Conservation (phyloP, 2,329 filamentous ascomycete genomes). For the Fusarium piperis region DNA sequence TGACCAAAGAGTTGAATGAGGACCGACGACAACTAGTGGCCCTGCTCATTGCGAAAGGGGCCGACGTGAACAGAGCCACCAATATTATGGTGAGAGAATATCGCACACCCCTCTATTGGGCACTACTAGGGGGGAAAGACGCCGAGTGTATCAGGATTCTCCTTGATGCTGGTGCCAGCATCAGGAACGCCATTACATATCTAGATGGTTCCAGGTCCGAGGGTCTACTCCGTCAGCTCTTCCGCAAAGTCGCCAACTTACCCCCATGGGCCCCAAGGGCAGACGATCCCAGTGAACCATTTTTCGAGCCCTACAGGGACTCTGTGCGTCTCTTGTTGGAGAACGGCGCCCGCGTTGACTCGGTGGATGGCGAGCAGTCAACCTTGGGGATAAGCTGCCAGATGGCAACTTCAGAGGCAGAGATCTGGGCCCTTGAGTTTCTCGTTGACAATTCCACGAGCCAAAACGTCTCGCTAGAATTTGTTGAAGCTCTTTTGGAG, state of each 20-base stretch:
- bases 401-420: background rate
- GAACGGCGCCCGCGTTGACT: background rate
- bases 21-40: background rate
- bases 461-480: background rate
- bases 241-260: background rate
- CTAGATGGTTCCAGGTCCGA: background rate
- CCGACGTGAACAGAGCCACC: background rate
- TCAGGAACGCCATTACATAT: background rate
- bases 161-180: conserved; percentile 5
- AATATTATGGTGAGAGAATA: background rate
- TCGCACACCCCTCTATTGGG: background rate
- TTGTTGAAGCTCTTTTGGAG: background rate
- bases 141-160: background rate
- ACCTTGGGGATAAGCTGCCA: background rate
- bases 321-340: background rate
- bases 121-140: background rate
- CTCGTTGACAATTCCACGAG: background rate
- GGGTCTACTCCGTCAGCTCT: background rate
- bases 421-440: background rate
- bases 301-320: background rate
- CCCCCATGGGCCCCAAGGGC: background rate
- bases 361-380: background rate
- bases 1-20: background rate
- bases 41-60: background rate
- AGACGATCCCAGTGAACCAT: fast-evolving